Evolutionary conservation across 2,329 filamentous ascomycete genomes (phyloP).

Genomic region (Colletotrichum ledebouriae): DNA sequence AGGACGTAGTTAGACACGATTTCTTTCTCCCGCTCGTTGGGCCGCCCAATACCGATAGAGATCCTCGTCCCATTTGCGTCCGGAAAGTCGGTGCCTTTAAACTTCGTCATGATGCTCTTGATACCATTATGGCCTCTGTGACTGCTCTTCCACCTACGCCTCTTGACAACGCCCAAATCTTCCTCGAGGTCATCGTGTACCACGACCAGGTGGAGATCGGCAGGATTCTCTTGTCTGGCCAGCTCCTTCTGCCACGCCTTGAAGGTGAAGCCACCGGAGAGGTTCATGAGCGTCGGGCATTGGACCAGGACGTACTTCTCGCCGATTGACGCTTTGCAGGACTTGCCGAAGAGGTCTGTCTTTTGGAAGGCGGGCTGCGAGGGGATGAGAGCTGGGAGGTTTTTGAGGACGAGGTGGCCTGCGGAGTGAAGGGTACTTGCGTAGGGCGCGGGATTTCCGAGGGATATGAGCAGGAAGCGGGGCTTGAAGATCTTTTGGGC

Average conservation of each 20-base stretch:
- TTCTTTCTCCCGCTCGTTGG: constrained; percentile 73
- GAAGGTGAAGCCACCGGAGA: constrained; percentile 79
- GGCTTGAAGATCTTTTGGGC: constrained; percentile 44
- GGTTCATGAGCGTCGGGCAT: constrained; percentile 86
- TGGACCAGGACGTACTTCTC: constrained; percentile 77
- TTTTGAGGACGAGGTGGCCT: constrained; percentile 81
- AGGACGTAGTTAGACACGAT: constrained; percentile 85
- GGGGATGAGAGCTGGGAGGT: constrained; percentile 65
- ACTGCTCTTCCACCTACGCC: constrained; percentile 74
- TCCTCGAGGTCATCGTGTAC: constrained; percentile 92
- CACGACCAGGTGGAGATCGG: constrained; percentile 72
- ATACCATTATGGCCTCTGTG: constrained; percentile 81
- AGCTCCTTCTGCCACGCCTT: constrained; percentile 74
- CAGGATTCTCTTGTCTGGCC: constrained; percentile 50
- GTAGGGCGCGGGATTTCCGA: constrained; percentile 87
- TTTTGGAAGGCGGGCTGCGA: constrained; percentile 62
- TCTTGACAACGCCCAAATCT: constrained; percentile 74
- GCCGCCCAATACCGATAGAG: constrained; percentile 89
- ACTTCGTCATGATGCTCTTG: constrained; percentile 71
- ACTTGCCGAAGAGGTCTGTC: constrained; percentile 61
- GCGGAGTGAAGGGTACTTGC: constrained; percentile 87
- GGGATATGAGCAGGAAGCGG: constrained; percentile 83
- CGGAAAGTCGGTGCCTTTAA: constrained; percentile 59
- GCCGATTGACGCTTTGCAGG: constrained; percentile 63
- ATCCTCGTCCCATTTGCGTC: constrained; percentile 69